phyloP scores from a whole-genome alignment of 176 grass and related monocot species.

The Coix lacrymajobi region DNA sequence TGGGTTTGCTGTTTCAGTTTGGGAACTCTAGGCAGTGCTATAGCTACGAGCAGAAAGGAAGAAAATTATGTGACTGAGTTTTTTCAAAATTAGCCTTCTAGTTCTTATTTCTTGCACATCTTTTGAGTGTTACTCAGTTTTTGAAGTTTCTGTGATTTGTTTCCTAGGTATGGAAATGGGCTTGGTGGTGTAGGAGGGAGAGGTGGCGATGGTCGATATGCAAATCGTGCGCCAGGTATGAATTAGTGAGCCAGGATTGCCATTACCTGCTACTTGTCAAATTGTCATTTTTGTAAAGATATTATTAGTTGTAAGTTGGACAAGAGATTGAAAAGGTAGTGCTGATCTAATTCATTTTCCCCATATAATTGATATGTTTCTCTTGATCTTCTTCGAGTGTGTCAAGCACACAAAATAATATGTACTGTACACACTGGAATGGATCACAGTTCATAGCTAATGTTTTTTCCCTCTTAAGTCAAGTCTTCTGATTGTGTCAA shows the following conservation, averaged over 20 bases:
- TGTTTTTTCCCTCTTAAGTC: background rate
- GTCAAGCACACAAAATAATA: background rate
- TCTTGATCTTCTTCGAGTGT: constrained; percentile 9
- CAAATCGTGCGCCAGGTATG: constrained; percentile 46
- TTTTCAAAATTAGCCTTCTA: background rate
- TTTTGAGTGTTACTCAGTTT: background rate
- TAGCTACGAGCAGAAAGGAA: background rate
- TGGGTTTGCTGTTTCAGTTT: background rate
- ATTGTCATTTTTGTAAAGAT: background rate
- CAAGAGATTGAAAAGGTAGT: background rate
- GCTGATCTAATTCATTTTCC: background rate
- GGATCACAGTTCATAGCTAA: background rate
- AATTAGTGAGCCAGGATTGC: background rate
- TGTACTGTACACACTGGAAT: constrained; percentile 3
- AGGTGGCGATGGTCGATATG: constrained; percentile 57
- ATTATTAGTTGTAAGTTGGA: background rate
- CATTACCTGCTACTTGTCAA: background rate
- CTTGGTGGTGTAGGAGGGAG: constrained; percentile 51
- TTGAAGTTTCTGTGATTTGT: background rate
- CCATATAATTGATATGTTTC: constrained; percentile 27
- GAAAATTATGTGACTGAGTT: background rate
- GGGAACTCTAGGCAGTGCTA: background rate
- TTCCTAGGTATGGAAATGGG: constrained; percentile 49
- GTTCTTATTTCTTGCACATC: background rate
- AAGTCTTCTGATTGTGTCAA: background rate